Evolutionary conservation across 768 basidiomycete genomes (phyloP).

Genomic region (Termitomyces titanicus): DNA sequence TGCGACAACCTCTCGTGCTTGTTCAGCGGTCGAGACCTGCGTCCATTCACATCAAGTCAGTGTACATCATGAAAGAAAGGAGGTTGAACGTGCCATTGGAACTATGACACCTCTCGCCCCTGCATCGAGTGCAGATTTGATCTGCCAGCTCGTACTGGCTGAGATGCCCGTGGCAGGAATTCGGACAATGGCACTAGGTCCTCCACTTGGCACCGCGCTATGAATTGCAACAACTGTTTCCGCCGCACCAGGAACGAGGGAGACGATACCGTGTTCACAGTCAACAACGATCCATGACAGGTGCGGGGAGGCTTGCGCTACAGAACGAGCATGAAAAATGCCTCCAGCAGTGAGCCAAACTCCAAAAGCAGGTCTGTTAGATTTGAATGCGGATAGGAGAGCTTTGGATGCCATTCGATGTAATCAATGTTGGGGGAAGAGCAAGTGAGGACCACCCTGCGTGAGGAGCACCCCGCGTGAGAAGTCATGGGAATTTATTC

Average conservation of each 20-base stretch:
- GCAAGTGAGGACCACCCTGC: too few species aligned
- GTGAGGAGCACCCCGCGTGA: neutral
- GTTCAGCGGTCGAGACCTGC: conserved; percentile 53
- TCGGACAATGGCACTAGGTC: conserved; percentile 54
- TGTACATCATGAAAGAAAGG: neutral
- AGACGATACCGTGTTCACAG: conserved; percentile 63
- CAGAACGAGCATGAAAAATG: conserved; percentile 52
- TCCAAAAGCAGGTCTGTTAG: conserved; percentile 60
- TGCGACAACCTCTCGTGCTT: conserved; percentile 52
- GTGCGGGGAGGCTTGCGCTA: conserved; percentile 51
- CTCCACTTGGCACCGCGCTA: conserved; percentile 36
- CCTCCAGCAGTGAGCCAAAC: conserved; percentile 64
- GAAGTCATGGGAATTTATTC: neutral
- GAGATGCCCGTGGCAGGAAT: conserved; percentile 62
- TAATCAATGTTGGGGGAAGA: neutral
- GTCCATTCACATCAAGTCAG: neutral
- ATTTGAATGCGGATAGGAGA: conserved; percentile 48
- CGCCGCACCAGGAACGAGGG: conserved; percentile 51
- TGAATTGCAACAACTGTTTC: conserved; percentile 55
- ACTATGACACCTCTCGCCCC: conserved; percentile 64
- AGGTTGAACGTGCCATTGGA: conserved; percentile 49
- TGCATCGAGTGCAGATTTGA: conserved; percentile 67
- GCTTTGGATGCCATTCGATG: conserved; percentile 47
- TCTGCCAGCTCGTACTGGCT: conserved; percentile 60
- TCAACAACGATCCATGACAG: conserved; percentile 65